Base-by-base conservation (phyloP, 805 yeast species). In the Hanseniaspora thailandica region DNA sequence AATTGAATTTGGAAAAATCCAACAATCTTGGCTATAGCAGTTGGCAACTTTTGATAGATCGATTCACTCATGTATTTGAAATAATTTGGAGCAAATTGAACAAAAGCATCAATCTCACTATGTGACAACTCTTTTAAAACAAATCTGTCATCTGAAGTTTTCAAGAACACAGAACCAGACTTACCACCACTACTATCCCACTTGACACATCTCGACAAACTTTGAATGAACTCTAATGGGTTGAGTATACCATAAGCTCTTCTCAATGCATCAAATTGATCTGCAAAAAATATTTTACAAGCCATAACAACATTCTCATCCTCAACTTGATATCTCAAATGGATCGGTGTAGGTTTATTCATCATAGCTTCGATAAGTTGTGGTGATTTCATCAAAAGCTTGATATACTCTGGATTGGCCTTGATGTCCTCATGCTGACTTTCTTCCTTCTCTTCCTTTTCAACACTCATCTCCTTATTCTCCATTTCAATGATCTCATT, bases 141-240 rank as follows among this genome's bases (percentile, higher is more conserved):
- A 58, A 88, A 82, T 55, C 97, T 70, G 62, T 88, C 86, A 68
- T 93, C 98, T 44, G 86, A 69, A 0, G 98, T 93, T 63, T 93
- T 93, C 66, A 93, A 71, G 65, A 93, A 93, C 2, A 87, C 86
- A 2, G 96, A 87, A 0, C 97, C 97, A 65, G 96, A 86, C 63
- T 93, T 93, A 35, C 99, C 99, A 38, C 99, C 99, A 26, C 82
- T 78, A 0, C 95, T 84, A 61, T 90, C 89, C 97, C 97, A 94
- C 62, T 88, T 86, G 13, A 88, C 80, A 69, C 99, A 93, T 56
- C 98, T 70, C 5, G 96, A 82, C 45, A 94, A 74, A 66, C 97
- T 88, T 64, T 88, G 96, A 39, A 93, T 79, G 59, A 82, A 93
- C 10, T 50, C 54, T 20, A 28, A 13, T 7, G 54, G 23, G 23